These are phyloP conservation scores for Daedaleopsis sinensis DNA, from an alignment of 768 basidiomycete genomes.

Conservation along the genomic window DNA sequence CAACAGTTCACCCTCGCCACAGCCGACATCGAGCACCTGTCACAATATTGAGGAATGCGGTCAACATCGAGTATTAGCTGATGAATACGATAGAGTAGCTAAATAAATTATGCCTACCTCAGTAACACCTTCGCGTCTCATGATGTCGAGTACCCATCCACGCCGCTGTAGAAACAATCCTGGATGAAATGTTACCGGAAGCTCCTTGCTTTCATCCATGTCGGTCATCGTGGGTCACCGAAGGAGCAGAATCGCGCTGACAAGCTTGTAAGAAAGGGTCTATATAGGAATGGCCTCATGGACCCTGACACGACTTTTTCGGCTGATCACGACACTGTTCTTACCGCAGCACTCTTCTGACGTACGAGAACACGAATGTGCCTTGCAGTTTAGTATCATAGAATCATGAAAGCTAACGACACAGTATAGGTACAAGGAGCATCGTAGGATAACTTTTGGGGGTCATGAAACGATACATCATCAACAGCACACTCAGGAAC, in stretches of 20 bases:
- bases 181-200: slow-evolving; percentile 31
- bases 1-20: slow-evolving; percentile 80
- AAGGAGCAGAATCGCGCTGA: not conserved
- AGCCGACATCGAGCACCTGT: slow-evolving; percentile 82
- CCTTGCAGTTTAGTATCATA: slow-evolving; percentile 11
- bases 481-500: slow-evolving; percentile 3
- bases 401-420: slow-evolving; percentile 22
- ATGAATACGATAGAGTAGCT: not conserved
- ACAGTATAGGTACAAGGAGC: slow-evolving; percentile 19
- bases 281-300: no score
- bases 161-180: slow-evolving; percentile 30
- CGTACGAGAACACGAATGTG: not conserved
- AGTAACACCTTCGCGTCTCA: slow-evolving; percentile 28
- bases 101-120: slow-evolving; percentile 13
- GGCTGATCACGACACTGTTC: no score
- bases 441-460: slow-evolving; percentile 19
- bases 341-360: slow-evolving; percentile 1
- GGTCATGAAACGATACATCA: slow-evolving; percentile 19
- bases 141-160: slow-evolving; percentile 32
- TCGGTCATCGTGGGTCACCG: slow-evolving; percentile 9
- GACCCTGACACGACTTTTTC: no score
- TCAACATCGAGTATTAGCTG: not conserved
- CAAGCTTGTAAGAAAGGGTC: no score
- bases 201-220: slow-evolving; percentile 18
- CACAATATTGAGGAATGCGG: no score